Conservation (phyloP, 352 stramenopile genomes). For the Pythium guiyangense region DNA sequence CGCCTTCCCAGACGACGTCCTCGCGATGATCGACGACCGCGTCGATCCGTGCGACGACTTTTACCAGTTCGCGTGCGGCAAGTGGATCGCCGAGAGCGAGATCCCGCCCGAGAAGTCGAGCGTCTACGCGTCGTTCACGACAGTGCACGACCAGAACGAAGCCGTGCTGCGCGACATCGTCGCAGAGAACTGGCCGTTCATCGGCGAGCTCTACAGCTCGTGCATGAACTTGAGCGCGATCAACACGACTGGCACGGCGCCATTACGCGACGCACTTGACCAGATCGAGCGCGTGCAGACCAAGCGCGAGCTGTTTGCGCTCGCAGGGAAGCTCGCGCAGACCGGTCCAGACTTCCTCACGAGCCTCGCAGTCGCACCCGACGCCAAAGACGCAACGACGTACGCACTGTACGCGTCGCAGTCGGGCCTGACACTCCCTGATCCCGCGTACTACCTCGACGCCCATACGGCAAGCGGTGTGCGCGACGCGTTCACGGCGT, state of each 20-base stretch:
- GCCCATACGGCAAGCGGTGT: conserved; percentile 72
- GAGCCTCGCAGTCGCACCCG: conserved; percentile 51
- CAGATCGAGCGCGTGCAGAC: conserved; percentile 26
- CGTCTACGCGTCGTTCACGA: conserved; percentile 20
- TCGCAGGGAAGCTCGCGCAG: conserved; percentile 50
- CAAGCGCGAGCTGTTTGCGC: conserved; percentile 38
- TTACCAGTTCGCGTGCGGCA: conserved; percentile 27
- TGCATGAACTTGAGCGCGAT: conserved; percentile 60
- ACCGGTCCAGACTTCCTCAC: conserved; percentile 80
- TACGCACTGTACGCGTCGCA: conserved; percentile 85
- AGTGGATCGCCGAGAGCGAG: conserved; percentile 22
- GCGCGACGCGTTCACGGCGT: conserved; percentile 65
- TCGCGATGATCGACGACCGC: conserved; percentile 19
- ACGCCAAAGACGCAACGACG: conserved; percentile 82
- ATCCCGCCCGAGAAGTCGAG: conserved; percentile 23
- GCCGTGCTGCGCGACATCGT: conserved; percentile 23
- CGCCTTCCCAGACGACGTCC: conserved; percentile 17
- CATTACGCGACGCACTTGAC: conserved; percentile 29
- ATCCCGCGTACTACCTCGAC: conserved; percentile 92
- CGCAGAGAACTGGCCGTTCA: conserved; percentile 40
- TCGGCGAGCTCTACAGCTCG: conserved; percentile 53
- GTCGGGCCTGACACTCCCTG: conserved; percentile 81
- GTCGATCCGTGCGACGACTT: conserved; percentile 30
- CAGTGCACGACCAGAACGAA: conserved; percentile 24
- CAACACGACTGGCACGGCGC: conserved; percentile 32